phyloP scores from a whole-genome alignment of 2,329 filamentous ascomycete species.

The Trichothecium sympodiale region DNA sequence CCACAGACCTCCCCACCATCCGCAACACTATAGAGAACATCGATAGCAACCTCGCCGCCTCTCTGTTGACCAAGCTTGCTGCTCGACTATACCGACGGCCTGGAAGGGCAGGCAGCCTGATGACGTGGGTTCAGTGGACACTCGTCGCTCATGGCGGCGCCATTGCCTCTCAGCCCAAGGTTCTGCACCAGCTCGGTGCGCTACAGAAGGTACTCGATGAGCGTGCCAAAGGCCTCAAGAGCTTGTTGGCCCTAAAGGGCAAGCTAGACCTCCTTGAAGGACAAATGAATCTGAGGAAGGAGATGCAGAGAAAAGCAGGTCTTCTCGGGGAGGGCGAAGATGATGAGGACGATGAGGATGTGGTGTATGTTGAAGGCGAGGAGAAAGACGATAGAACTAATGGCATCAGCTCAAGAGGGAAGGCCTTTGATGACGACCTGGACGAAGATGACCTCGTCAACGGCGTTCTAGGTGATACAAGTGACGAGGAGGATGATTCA shows the following conservation, averaged over 20 bases:
- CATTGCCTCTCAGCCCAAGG: slow-evolving; percentile 73
- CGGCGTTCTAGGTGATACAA: slow-evolving; percentile 45
- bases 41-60: slow-evolving; percentile 71
- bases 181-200: slow-evolving; percentile 65
- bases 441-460: slow-evolving; percentile 47
- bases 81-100: slow-evolving; percentile 79
- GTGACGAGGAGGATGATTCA: slow-evolving; percentile 42
- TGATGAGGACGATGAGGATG: slow-evolving; percentile 51
- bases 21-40: slow-evolving; percentile 83
- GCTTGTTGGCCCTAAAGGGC: slow-evolving; percentile 79
- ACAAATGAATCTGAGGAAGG: slow-evolving; percentile 71
- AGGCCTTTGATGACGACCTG: slow-evolving; percentile 39
- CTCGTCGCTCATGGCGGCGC: slow-evolving; percentile 87
- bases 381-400: slow-evolving; percentile 28
- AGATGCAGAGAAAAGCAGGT: slow-evolving; percentile 41
- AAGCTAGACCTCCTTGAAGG: slow-evolving; percentile 90
- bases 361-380: slow-evolving; percentile 82
- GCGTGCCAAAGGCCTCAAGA: slow-evolving; percentile 70
- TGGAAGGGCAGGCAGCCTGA: slow-evolving; percentile 78
- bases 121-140: slow-evolving; percentile 95
- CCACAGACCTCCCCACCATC: slow-evolving; percentile 64
- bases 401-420: slow-evolving; percentile 12
- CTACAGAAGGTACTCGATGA: slow-evolving; percentile 83
- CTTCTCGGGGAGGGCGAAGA: slow-evolving; percentile 33
- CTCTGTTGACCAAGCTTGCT: slow-evolving; percentile 71